phyloP scores from a whole-genome alignment of 371 early-diverging fungal genomes.

The Rhizomucor pusillus region DNA sequence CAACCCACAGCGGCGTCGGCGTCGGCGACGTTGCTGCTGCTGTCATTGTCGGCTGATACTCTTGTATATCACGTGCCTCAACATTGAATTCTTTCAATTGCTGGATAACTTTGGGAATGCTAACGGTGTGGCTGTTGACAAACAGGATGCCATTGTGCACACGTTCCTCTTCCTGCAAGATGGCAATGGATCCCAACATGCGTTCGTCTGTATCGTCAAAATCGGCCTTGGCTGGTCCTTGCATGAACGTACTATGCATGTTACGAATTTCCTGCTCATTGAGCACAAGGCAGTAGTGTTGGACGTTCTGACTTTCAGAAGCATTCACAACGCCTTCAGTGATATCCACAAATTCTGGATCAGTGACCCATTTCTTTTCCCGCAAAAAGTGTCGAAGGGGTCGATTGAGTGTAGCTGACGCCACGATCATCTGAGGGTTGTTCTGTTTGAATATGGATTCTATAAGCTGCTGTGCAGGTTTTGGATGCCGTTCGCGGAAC shows the following conservation, averaged over 20 bases:
- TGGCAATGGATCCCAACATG: constrained; percentile 60
- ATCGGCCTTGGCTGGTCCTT: constrained; percentile 10
- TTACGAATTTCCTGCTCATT: constrained; percentile 53
- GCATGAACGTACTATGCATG: constrained; percentile 14
- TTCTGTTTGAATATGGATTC: constrained; percentile 37
- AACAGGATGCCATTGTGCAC: constrained; percentile 64
- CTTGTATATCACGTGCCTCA: constrained; percentile 24
- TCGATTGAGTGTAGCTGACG: constrained; percentile 77
- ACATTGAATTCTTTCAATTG: constrained; percentile 26
- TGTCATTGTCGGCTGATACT: constrained; percentile 5
- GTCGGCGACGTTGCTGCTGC: not conserved
- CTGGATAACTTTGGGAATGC: constrained; percentile 22
- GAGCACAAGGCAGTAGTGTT: constrained; percentile 61
- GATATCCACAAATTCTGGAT: constrained; percentile 66
- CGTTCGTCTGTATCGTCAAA: constrained; percentile 55
- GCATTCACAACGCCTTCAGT: constrained; percentile 15
- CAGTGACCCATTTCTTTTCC: constrained; percentile 50
- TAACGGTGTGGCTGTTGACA: constrained; percentile 32
- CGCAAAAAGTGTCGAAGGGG: constrained; percentile 55
- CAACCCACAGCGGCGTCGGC: constrained; percentile 45
- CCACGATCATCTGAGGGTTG: constrained; percentile 54
- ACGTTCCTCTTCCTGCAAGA: constrained; percentile 44
- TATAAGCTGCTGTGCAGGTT: constrained; percentile 60
- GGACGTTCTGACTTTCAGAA: not conserved
- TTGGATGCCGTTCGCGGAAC: constrained; percentile 59